Conservation (phyloP, 139 green algal genomes). For the Tetraselmis striata region DNA sequence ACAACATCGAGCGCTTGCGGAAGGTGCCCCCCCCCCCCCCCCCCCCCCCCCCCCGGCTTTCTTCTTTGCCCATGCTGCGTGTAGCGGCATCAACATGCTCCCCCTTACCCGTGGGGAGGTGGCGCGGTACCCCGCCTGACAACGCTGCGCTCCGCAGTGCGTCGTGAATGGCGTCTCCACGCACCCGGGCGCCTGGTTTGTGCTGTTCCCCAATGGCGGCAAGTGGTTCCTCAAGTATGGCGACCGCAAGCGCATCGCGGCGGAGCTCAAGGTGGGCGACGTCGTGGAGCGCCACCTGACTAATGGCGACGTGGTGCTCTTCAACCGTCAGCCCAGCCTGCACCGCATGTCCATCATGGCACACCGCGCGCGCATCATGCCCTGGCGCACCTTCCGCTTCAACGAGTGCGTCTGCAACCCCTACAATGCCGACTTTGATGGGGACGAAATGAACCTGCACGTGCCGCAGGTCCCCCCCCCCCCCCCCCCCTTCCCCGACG, state of each 20-base stretch:
- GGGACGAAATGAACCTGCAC: constrained; percentile 99
- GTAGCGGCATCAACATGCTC: no score
- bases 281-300: constrained; percentile 88
- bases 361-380: constrained; percentile 78
- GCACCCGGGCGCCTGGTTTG: constrained; percentile 91
- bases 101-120: no score
- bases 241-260: constrained; percentile 76
- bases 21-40: background rate
- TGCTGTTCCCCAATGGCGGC: constrained; percentile 55
- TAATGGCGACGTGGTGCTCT: constrained; percentile 94
- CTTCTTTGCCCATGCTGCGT: no score
- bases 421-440: constrained; percentile 99
- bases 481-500: no score
- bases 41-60: no score
- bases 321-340: constrained; percentile 96
- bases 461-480: constrained; percentile 81
- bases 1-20: constrained; percentile 89
- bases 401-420: constrained; percentile 96
- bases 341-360: constrained; percentile 98
- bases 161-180: constrained; percentile 56
- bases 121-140: no score
- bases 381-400: constrained; percentile 91
- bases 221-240: constrained; percentile 79
- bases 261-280: constrained; percentile 80
- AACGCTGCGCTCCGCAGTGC: constrained; percentile 21